Evolutionary conservation across 2,329 filamentous ascomycete species (phyloP), one percentile per base, ranked within the genome.

Genomic region (Thelonectria blattea): DNA sequence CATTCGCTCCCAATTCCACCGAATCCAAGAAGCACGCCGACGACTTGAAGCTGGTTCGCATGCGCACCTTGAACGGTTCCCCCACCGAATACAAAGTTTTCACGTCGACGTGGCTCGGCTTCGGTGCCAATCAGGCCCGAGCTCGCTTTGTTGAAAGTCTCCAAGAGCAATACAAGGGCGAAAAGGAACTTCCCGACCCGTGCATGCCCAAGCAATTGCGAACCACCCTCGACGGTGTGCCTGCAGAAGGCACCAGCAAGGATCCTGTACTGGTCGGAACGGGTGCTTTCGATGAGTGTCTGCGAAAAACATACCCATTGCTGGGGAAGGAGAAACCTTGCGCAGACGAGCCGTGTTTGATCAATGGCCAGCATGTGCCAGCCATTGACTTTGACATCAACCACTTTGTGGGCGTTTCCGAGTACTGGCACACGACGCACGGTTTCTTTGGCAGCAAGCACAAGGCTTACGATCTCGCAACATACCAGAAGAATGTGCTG

Each of bases 361-460:
- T 99, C 41, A 92, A 97, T 68, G 93, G 95, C 1, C 88, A 94
- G 64, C 93, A 98, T 73, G 93, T 95, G 1, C 95, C 95, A 1
- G 91, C 92, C 3, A 97, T 99, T 65, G 95, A 99, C 74, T 99
- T 98, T 72, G 90, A 95, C 63, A 89, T 98, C 37, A 99, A 99
- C 70, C 96, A 97, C 74, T 99, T 99, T 71, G 89, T 99, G 27
- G 95, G 95, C 11, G 94, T 99, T 3, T 98, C 94, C 1, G 95
- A 99, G 73, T 99, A 96, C 77, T 99, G 95, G 94, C 95, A 99
- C 75, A 96, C 94, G 0, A 99, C 95, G 0, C 95, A 99, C 70
- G 93, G 95, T 56, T 89, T 98, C 2, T 98, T 99, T 69, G 88
- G 87, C 4, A 88, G 91, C 65, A 84, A 86, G 62, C 89, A 91